Evolutionary conservation across 805 yeast species (phyloP).

Genomic region (Monosporozyma servazzii): DNA sequence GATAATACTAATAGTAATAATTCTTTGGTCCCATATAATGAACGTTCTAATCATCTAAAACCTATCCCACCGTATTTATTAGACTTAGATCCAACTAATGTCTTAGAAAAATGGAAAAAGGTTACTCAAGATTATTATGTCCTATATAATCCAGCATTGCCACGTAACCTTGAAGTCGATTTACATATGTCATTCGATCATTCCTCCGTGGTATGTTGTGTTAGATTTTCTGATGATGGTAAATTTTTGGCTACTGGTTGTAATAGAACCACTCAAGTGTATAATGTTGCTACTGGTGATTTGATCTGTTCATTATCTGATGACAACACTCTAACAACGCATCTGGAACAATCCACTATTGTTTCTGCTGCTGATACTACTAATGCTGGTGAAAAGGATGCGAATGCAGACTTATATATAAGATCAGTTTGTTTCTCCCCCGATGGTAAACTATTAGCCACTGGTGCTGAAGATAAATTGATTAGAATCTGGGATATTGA

Average conservation of each 20-base stretch:
- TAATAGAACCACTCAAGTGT: slow-evolving; percentile 91
- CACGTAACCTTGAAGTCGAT: slow-evolving; percentile 70
- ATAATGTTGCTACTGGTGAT: slow-evolving; percentile 85
- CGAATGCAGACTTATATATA: slow-evolving; percentile 64
- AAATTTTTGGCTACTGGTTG: slow-evolving; percentile 93
- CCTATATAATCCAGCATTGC: slow-evolving; percentile 81
- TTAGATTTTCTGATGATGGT: slow-evolving; percentile 84
- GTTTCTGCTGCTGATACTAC: slow-evolving; percentile 34
- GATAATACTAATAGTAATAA: slow-evolving; percentile 1
- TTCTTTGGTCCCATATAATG: slow-evolving; percentile 29
- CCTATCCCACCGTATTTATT: slow-evolving; percentile 74
- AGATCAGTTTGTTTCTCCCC: slow-evolving; percentile 96
- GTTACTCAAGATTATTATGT: slow-evolving; percentile 79
- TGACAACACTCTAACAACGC: slow-evolving; percentile 32
- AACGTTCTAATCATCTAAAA: slow-evolving; percentile 40
- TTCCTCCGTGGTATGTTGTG: slow-evolving; percentile 93
- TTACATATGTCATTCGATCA: slow-evolving; percentile 86
- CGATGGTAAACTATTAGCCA: slow-evolving; percentile 85
- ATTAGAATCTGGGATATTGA: slow-evolving; percentile 95
- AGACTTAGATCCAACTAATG: slow-evolving; percentile 70
- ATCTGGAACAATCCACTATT: neutral
- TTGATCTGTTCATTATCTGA: slow-evolving; percentile 79
- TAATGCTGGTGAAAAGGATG: slow-evolving; percentile 18
- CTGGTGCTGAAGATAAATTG: slow-evolving; percentile 85
- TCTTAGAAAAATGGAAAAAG: slow-evolving; percentile 69